Base-by-base conservation (phyloP, 495 filamentous ascomycete genomes). In the Neurospora tetrasperma region DNA sequence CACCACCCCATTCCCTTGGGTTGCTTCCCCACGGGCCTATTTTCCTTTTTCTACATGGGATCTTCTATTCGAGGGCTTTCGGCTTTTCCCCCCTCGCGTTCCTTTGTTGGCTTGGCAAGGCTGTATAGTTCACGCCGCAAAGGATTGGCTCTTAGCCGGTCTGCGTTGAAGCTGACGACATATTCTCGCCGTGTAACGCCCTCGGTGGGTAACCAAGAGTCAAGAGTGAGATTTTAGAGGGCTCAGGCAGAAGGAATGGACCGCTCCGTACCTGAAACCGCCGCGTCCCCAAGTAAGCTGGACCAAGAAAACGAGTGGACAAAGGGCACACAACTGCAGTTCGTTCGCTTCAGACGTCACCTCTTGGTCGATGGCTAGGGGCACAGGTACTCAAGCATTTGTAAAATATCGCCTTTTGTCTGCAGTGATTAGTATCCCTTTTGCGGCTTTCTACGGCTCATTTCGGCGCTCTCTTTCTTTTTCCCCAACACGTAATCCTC, bases 1-100 rank as follows among this genome's bases (percentile, higher is more conserved):
- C 76, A 77, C 77, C 72, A 41, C 59, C 46, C 70, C 35, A 46
- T 71, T 71, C 54, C 40, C 42, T 54, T 66, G 73, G 69, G 72
- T 76, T 59, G 54, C 73, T 71, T 69, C 69, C 62, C 27, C 71
- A 69, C 71, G 18, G 31, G n/a, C 31, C 23, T 20, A 14, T 59
- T 38, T 38, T 38, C 23, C 20, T 46, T 48, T 71, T 16, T 20
- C 27, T 20, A 69, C 46, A 68, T 23, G 31, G 42, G 20, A 40
- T 38, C 39, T 59, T 48, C 46, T 16, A 27, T 23, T 68, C 11
- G 62, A 46, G 27, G 38, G 9, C 62, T 40, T 42, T 44, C 46
- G 27, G 44, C 14, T 46, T 74, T 74, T 68, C 44, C n/a, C 71
- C 31, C 70, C 44, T 66, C 70, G 38, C 46, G 71, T 41, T 27